A percentile compares a stretch with the other conserved stretches of the same genome.
phyloP scores from a whole-genome alignment of 2,329 filamentous ascomycete genomes.

The Cadophora luteo-olivacea region DNA sequence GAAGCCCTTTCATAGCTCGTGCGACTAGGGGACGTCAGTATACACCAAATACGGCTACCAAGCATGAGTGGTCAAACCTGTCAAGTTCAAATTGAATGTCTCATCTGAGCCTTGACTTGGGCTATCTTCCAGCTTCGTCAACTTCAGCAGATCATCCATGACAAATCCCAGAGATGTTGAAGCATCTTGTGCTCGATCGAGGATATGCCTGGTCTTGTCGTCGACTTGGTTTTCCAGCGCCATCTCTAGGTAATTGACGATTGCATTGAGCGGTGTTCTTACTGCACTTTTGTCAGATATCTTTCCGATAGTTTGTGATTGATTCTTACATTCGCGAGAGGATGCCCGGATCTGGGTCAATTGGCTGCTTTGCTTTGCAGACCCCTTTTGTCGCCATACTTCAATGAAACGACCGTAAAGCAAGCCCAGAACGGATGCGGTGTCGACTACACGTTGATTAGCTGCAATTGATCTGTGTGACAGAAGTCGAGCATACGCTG shows the following conservation, averaged over 20 bases:
- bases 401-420: slow-evolving; percentile 40
- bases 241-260: slow-evolving; percentile 38
- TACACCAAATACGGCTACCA: no score
- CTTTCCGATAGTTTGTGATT: no score
- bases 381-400: slow-evolving; percentile 36
- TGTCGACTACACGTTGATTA: slow-evolving; percentile 30
- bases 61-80: slow-evolving; percentile 11
- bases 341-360: slow-evolving; percentile 37
- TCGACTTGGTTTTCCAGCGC: slow-evolving; percentile 35
- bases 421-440: slow-evolving; percentile 34
- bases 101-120: slow-evolving; percentile 26
- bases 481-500: slow-evolving; percentile 18
- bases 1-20: slow-evolving; percentile 31
- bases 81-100: slow-evolving; percentile 30
- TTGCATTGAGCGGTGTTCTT: slow-evolving; percentile 35
- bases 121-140: slow-evolving; percentile 35
- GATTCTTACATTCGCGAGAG: slow-evolving; percentile 28
- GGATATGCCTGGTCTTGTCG: slow-evolving; percentile 32
- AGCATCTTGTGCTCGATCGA: slow-evolving; percentile 33
- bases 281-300: slow-evolving; percentile 20
- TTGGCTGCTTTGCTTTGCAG: slow-evolving; percentile 29
- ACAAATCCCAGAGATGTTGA: slow-evolving; percentile 34
- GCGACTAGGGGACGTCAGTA: slow-evolving; percentile 17
- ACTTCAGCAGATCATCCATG: slow-evolving; percentile 35
- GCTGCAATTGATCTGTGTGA: background rate